Base-by-base conservation (phyloP, 352 stramenopile species). In the Globisporangium canariense region DNA sequence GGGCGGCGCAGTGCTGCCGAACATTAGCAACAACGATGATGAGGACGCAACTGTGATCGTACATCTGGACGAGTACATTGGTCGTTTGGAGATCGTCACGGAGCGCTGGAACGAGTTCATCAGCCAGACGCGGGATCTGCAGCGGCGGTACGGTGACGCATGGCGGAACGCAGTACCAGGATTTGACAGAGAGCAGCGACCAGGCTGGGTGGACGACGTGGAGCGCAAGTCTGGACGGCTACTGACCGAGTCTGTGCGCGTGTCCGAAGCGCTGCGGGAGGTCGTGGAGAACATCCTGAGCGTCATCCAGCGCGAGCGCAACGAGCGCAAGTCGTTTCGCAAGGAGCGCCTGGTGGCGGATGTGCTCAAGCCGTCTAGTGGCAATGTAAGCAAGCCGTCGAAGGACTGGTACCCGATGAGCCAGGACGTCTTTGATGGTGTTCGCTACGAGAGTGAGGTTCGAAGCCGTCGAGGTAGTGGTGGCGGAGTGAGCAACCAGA, bases 51-150 rank as follows among this genome's bases (percentile, higher is more conserved):
- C 67, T 18, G 66, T 82, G 45, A 57, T 66, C 14, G 56, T 74
- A n/a, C 77, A 87, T 58, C 67, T 89, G 28, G 81, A 89, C 38
- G 81, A 89, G 60, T 83, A 77, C 30, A 66, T 89, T 49, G 75
- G 71, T 2, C 74, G 78, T 3, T 70, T 92, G 62, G 78, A 90
- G 57, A 62, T 80, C 25, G 62, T 88, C 14, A 77, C 76, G 11
- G 70, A 88, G 66, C 73, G 74, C 13, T 89, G 78, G 83, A 56
- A 69, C 36, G 77, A 88, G 41, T 83, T 80, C 30, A 63, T 86
- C n/a, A 67, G 67, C 22, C 76, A 90, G 52, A 76, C 79, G n/a
- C 69, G 73, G 13, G 75, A 89, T 32, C 64, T 90, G 4, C 76
- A 88, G 28, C 68, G 69, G 10, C 75, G 74, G 2, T 88, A 88